These are phyloP conservation scores for Sugiyamaella smithiae DNA, from an alignment of 805 yeast species.

Conservation along the genomic window DNA sequence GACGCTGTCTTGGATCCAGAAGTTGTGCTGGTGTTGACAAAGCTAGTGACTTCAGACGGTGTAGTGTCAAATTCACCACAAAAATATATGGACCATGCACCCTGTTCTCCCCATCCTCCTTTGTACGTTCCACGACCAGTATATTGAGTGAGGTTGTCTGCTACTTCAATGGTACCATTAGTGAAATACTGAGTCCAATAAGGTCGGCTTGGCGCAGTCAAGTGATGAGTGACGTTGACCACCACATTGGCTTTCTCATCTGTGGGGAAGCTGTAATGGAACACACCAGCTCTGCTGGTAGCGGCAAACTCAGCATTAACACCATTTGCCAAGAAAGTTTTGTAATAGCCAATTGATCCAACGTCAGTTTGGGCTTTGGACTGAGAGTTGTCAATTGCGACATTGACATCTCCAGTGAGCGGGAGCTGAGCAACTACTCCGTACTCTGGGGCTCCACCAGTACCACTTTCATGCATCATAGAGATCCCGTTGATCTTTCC, in stretches of 20 bases:
- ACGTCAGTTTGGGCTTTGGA: conserved; percentile 5
- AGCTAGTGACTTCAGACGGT: conserved; percentile 3
- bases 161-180: not conserved
- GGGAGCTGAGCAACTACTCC: conserved; percentile 13
- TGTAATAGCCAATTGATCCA: conserved; percentile 9
- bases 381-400: conserved; percentile 9
- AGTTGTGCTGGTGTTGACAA: not conserved
- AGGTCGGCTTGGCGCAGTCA: conserved; percentile 9
- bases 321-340: conserved; percentile 6
- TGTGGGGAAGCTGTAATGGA: conserved; percentile 4
- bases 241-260: conserved; percentile 6
- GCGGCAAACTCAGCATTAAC: conserved; percentile 13
- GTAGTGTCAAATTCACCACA: conserved; percentile 7
- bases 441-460: conserved; percentile 38
- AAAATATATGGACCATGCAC: conserved; percentile 4
- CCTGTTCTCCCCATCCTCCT: conserved; percentile 11
- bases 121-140: conserved; percentile 3
- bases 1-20: not conserved
- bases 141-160: not conserved
- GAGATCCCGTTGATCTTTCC: conserved; percentile 37
- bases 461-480: conserved; percentile 41
- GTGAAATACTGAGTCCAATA: conserved; percentile 9
- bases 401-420: conserved; percentile 7
- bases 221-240: conserved; percentile 6
- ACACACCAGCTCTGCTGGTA: conserved; percentile 6